Evolutionary conservation across 768 basidiomycete genomes (phyloP), one percentile per base, ranked within the genome.

Genomic region (Neoboletus brunneissimus): DNA sequence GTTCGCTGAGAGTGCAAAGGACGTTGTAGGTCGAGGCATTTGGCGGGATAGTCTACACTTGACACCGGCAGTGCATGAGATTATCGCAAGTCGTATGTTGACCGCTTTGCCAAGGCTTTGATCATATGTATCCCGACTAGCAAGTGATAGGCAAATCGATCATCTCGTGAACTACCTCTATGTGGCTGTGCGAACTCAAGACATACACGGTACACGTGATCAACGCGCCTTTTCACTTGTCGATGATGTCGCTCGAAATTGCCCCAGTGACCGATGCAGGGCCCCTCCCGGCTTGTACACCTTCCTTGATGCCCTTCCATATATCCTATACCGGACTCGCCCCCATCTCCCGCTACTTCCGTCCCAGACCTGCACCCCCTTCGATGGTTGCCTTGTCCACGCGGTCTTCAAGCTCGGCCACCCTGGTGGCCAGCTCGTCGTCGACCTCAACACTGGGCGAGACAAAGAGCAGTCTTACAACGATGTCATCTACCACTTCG

Each of bases 301-400:
- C 88, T 1, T 79, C 85, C 65, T 78, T 94, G 31, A 91, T 94
- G 88, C 91, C 91, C 5, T 94, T 94, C 59, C 84, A 87, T 62
- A 84, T 93, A 46, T 72, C 77, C 13, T 83, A 91, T 69, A 76
- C 79, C 11, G 91, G 91, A 0, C 78, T 79, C 20, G 90, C 91
- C 1, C 84, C 86, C 6, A 75, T 93, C 18, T 87, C 86, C 4
- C 86, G 86, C 6, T 94, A 86, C 69, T 85, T 93, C 69, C 80
- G 79, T 44, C 76, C 86, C 51, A 79, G 78, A 52, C 69, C 75
- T 4, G 66, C 64, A n/a, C 68, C 69, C 5, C 35, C 65, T 20
- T 57, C 66, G 12, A 46, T 58, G 23, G 62, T 34, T 15, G 20
- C 38, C 45, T 20, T 58, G 22, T 56, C 53, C 20, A 29, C 34